These are phyloP conservation scores for Pichiaceae sp. DNA, from an alignment of 1,139 yeast species.

Conservation along the genomic window DNA sequence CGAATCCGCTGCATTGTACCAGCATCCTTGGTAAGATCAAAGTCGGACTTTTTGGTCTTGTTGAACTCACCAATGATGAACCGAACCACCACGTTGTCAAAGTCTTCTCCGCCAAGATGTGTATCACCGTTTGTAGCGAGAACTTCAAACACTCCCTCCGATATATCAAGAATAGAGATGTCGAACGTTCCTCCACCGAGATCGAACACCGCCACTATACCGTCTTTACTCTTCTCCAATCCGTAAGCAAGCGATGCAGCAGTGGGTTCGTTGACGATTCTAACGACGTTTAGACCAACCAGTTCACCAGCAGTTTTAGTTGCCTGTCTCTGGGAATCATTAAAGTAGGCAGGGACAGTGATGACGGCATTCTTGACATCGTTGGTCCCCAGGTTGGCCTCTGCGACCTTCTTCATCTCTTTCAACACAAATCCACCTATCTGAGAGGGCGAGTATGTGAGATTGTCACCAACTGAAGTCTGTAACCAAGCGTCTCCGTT, in stretches of 20 bases:
- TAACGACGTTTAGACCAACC: slow-evolving; percentile 56
- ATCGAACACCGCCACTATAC: slow-evolving; percentile 70
- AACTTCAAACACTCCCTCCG: slow-evolving; percentile 76
- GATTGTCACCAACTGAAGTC: slow-evolving; percentile 24
- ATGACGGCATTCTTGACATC: slow-evolving; percentile 55
- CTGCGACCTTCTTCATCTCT: slow-evolving; percentile 53
- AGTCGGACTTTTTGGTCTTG: slow-evolving; percentile 4
- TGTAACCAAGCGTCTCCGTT: slow-evolving; percentile 60
- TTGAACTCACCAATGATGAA: slow-evolving; percentile 44
- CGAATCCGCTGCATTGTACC: slow-evolving; percentile 58
- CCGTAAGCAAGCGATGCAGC: slow-evolving; percentile 83
- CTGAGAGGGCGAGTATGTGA: slow-evolving; percentile 44
- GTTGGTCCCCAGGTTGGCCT: slow-evolving; percentile 28
- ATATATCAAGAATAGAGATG: slow-evolving; percentile 69
- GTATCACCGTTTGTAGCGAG: slow-evolving; percentile 81
- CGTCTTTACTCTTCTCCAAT: slow-evolving; percentile 47
- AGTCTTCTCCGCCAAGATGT: slow-evolving; percentile 78
- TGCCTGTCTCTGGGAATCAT: slow-evolving; percentile 72
- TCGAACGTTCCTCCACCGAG: slow-evolving; percentile 84
- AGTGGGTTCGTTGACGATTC: slow-evolving; percentile 75
- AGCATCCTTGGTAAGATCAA: slow-evolving; percentile 12
- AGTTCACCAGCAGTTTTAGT: slow-evolving; percentile 64
- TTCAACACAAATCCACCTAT: slow-evolving; percentile 43
- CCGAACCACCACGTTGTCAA: slow-evolving; percentile 54
- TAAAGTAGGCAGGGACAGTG: slow-evolving; percentile 76